Percentiles rank a stretch among this genome's conserved stretches.
Evolutionary conservation across 306 rosid genomes (phyloP).

Genomic region (Elaeagnus macrophylla): DNA sequence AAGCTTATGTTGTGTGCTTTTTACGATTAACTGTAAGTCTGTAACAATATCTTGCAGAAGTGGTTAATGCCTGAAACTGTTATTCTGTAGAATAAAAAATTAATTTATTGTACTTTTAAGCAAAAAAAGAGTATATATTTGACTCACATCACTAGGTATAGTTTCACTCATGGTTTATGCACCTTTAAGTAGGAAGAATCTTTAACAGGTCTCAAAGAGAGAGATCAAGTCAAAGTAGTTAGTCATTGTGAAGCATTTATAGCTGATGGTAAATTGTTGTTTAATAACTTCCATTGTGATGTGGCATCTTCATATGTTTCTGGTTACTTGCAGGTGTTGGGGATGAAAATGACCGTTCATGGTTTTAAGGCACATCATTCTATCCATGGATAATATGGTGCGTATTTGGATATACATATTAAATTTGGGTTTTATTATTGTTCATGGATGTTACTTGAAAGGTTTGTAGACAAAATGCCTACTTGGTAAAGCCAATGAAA

Average conservation of each 20-base stretch:
- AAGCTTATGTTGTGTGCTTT: background rate
- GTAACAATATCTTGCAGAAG: too few species aligned
- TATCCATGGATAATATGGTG: conserved; percentile 72
- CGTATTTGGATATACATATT: conserved; percentile 21
- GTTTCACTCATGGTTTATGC: too few species aligned
- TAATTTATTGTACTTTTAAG: too few species aligned
- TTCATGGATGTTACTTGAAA: background rate
- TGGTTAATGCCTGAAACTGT: too few species aligned
- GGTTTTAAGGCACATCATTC: conserved; percentile 90
- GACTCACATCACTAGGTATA: too few species aligned
- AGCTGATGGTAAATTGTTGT: background rate
- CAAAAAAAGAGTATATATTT: too few species aligned
- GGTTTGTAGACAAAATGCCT: background rate
- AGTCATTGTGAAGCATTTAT: background rate
- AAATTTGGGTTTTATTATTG: conserved; percentile 12
- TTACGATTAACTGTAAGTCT: too few species aligned
- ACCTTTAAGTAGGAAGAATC: too few species aligned
- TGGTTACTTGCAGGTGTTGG: conserved; percentile 54
- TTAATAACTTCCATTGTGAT: background rate
- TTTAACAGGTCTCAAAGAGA: too few species aligned
- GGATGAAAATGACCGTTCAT: conserved; percentile 70
- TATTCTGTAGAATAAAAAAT: too few species aligned
- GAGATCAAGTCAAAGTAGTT: too few species aligned
- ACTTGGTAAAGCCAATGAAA: background rate
- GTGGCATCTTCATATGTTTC: background rate